Percentiles rank a stretch among this genome's conserved stretches.
Evolutionary conservation across 1,284 basidiomycete species (phyloP).

Genomic region (Coniferiporia weirii): DNA sequence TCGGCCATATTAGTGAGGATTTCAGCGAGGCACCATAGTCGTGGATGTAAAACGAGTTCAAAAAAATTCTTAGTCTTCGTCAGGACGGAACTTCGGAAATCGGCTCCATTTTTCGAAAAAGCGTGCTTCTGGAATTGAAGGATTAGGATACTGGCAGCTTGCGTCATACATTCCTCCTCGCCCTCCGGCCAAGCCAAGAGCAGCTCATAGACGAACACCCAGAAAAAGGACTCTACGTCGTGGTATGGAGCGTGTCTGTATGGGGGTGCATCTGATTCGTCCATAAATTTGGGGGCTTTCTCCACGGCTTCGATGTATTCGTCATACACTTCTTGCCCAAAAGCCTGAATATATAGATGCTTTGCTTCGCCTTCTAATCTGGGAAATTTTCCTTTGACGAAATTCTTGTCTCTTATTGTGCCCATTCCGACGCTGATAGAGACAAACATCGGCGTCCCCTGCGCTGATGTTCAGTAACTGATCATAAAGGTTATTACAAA

Average conservation of each 20-base stretch:
- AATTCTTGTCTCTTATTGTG: not conserved
- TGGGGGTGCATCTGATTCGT: not conserved
- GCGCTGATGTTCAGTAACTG: not conserved
- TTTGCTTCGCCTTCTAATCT: not conserved
- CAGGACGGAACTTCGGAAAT: not conserved
- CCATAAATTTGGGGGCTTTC: not conserved
- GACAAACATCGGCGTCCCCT: not conserved
- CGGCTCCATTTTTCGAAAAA: no score
- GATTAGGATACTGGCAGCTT: not conserved
- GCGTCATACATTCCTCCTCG: not conserved
- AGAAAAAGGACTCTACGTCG: not conserved
- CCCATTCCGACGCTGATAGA: not conserved
- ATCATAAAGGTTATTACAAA: no score
- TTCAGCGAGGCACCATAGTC: not conserved
- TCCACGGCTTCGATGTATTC: not conserved
- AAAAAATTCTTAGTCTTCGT: not conserved
- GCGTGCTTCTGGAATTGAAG: no score
- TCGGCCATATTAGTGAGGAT: not conserved
- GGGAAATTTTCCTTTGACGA: not conserved
- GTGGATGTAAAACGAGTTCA: not conserved
- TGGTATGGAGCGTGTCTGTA: not conserved
- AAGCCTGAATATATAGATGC: not conserved
- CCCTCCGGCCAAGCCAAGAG: not conserved
- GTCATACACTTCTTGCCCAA: not conserved
- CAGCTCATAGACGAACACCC: not conserved